Evolutionary conservation across 257 asterid genomes (phyloP).

Genomic region (Orobanche coerulescens): DNA sequence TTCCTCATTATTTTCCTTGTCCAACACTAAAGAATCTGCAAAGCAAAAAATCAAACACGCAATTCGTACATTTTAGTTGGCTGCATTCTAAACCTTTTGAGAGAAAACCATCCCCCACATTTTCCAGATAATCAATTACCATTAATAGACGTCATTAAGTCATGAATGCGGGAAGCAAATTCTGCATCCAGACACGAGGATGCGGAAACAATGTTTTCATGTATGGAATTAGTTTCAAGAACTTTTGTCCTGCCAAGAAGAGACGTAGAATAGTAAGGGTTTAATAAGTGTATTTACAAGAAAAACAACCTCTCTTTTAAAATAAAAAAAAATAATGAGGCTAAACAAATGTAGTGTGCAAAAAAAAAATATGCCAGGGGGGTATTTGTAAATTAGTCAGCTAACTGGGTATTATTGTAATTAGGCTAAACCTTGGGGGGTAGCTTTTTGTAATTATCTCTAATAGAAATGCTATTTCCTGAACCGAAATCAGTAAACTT

Average conservation of each 20-base stretch:
- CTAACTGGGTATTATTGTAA: too few relatives aligned
- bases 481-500: constrained; percentile 28
- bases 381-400: too few relatives aligned
- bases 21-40: constrained; percentile 56
- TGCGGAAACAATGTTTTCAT: constrained; percentile 37
- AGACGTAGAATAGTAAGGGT: not conserved
- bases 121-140: constrained; percentile 33
- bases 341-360: too few relatives aligned
- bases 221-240: constrained; percentile 34
- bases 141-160: constrained; percentile 30
- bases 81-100: not conserved
- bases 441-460: too few relatives aligned
- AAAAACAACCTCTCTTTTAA: too few relatives aligned
- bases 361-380: too few relatives aligned
- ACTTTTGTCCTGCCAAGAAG: constrained; percentile 36
- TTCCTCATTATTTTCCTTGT: constrained; percentile 41
- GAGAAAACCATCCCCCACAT: not conserved
- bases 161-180: constrained; percentile 28
- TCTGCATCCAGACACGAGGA: constrained; percentile 37
- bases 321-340: too few relatives aligned
- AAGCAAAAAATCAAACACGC: constrained; percentile 17
- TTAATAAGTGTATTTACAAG: not conserved
- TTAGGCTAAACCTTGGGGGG: too few relatives aligned
- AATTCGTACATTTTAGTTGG: not conserved
- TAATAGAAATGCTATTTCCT: not conserved